Evolutionary conservation across 257 asterid genomes (phyloP).

Genomic region (Nicotiana benthamiana): DNA sequence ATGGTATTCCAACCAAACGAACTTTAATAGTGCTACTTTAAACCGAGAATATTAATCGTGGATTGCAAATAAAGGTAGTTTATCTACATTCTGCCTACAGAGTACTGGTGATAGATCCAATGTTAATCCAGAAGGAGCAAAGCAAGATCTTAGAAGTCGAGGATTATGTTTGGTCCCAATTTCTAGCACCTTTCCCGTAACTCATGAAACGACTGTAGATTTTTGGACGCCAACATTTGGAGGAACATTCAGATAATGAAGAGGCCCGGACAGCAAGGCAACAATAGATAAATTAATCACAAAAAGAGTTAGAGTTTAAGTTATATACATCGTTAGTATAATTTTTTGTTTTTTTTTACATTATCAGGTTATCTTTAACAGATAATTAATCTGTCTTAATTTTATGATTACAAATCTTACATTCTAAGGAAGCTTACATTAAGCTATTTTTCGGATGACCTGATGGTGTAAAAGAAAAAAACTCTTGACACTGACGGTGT

Average conservation of each 20-base stretch:
- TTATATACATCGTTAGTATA: background rate
- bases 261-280: background rate
- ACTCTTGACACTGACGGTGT: background rate
- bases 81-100: background rate
- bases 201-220: slow-evolving; percentile 70
- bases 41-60: background rate
- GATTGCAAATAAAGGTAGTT: background rate
- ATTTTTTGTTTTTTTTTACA: background rate
- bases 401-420: background rate
- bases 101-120: slow-evolving; percentile 37
- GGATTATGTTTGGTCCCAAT: slow-evolving; percentile 86
- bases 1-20: no score
- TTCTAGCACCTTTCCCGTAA: slow-evolving; percentile 78
- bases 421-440: background rate
- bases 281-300: background rate
- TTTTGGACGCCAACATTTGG: slow-evolving; percentile 92
- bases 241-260: slow-evolving; percentile 57
- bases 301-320: background rate
- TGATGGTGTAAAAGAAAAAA: background rate
- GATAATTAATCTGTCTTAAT: background rate
- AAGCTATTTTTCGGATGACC: background rate
- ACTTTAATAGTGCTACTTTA: background rate
- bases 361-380: background rate
- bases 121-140: slow-evolving; percentile 41
- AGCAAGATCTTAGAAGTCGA: slow-evolving; percentile 74